Percentiles rank a stretch among this genome's conserved stretches.
phyloP scores from a whole-genome alignment of 176 grass and related monocot species.

The Miscanthus lutarioriparius region DNA sequence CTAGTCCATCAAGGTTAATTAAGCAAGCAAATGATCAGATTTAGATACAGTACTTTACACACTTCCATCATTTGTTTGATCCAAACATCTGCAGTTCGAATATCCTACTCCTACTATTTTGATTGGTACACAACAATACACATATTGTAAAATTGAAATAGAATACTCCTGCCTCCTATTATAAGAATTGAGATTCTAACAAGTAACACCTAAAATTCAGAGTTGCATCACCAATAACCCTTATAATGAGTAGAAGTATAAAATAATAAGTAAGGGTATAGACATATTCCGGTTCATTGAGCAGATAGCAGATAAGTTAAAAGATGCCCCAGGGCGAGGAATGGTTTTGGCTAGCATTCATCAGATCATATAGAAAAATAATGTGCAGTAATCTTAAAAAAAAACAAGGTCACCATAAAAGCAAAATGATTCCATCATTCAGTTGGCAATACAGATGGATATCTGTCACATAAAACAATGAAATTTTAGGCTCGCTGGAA shows the following conservation, averaged over 20 bases:
- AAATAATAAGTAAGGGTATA: not conserved
- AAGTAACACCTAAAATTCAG: not conserved
- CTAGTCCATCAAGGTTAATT: not conserved
- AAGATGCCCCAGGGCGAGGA: not conserved
- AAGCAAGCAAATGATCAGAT: not conserved
- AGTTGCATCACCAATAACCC: constrained; percentile 5
- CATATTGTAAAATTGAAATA: not conserved
- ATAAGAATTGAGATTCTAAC: constrained; percentile 1
- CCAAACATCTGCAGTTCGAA: not conserved
- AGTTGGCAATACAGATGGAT: constrained; percentile 6
- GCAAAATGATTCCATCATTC: not conserved
- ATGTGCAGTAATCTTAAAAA: not conserved
- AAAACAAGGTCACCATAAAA: not conserved
- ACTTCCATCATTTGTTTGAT: not conserved
- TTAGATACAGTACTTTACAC: not conserved
- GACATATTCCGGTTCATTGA: not conserved
- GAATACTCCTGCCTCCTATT: not conserved
- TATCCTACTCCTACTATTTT: not conserved
- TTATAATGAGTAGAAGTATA: not conserved
- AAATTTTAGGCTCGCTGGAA: not conserved
- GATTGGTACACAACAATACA: not conserved
- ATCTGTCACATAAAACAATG: not conserved
- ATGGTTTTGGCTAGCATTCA: constrained; percentile 1
- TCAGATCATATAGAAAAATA: not conserved
- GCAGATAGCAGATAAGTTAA: not conserved